Conservation (phyloP, 768 basidiomycete species). For the Lactarius quietus region DNA sequence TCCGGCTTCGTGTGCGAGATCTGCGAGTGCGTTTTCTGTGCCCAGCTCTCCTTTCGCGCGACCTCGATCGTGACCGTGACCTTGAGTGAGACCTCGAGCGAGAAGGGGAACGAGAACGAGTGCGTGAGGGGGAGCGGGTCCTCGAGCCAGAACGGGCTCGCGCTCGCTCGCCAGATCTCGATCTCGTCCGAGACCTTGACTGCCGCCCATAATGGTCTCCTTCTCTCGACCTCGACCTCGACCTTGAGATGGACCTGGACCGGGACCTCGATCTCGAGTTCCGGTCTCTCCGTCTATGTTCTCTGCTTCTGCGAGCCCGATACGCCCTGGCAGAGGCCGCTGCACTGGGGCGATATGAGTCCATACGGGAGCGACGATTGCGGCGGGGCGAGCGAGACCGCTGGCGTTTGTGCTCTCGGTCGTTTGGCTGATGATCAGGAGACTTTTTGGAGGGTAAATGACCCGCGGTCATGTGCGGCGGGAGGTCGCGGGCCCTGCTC, state of each 20-base stretch:
- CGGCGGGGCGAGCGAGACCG: conserved; percentile 21
- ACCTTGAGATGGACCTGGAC: conserved; percentile 20
- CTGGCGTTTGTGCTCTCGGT: conserved; percentile 17
- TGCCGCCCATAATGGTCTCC: conserved; percentile 29
- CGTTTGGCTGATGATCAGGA: conserved; percentile 8
- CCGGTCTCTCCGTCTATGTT: conserved; percentile 8
- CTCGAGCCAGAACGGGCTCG: conserved; percentile 20
- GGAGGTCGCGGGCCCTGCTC: conserved; percentile 19
- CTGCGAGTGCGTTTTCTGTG: conserved; percentile 42
- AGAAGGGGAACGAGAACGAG: conserved; percentile 12
- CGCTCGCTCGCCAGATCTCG: conserved; percentile 19
- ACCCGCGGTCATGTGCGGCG: conserved; percentile 13
- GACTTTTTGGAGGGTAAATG: conserved; percentile 12
- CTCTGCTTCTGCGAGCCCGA: conserved; percentile 22
- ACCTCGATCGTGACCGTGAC: conserved; percentile 21
- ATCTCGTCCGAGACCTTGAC: conserved; percentile 24
- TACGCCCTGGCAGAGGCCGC: conserved; percentile 21
- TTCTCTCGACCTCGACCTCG: conserved; percentile 35
- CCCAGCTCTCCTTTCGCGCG: conserved; percentile 34
- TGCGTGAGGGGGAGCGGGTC: conserved; percentile 36
- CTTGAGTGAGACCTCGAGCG: conserved; percentile 25
- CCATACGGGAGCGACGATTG: conserved; percentile 23
- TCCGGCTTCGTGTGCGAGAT: conserved; percentile 37
- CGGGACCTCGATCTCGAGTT: conserved; percentile 20
- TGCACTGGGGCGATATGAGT: conserved; percentile 21